Conservation (phyloP, 331 rosid species). For the Erythrophleum ivorense region DNA sequence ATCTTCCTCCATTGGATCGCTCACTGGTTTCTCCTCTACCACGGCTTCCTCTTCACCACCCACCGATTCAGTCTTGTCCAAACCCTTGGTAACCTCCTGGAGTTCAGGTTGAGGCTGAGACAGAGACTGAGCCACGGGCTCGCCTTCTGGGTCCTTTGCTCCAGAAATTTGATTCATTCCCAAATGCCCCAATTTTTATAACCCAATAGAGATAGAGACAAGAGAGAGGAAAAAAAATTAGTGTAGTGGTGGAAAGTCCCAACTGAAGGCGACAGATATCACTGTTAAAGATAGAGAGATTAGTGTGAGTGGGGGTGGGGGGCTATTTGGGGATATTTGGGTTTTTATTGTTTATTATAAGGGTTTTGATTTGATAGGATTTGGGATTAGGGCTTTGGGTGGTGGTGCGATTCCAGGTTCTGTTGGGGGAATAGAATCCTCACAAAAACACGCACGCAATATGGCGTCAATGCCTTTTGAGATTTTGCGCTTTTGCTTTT, state of each 20-base stretch:
- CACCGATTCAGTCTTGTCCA: constrained; percentile 51
- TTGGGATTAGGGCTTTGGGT: constrained; percentile 29
- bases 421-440: not conserved
- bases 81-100: constrained; percentile 47
- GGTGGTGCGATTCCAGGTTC: constrained; percentile 9
- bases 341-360: not conserved
- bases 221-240: constrained; percentile 12
- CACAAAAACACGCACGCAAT: not conserved
- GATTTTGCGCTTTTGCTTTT: constrained; percentile 21
- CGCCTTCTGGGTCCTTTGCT: constrained; percentile 65
- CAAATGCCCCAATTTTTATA: constrained; percentile 53
- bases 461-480: constrained; percentile 28
- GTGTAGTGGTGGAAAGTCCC: constrained; percentile 75
- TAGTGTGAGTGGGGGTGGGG: constrained; percentile 56
- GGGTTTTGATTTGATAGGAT: constrained; percentile 18
- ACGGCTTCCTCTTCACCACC: constrained; percentile 48
- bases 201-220: constrained; percentile 31
- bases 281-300: constrained; percentile 52
- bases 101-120: constrained; percentile 42
- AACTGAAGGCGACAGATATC: constrained; percentile 87
- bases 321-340: constrained; percentile 21
- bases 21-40: constrained; percentile 47
- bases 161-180: constrained; percentile 70
- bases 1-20: constrained; percentile 81
- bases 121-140: constrained; percentile 45